Conservation (phyloP, 2,329 filamentous ascomycete genomes). For the Plectosphaerella cucumerina region DNA sequence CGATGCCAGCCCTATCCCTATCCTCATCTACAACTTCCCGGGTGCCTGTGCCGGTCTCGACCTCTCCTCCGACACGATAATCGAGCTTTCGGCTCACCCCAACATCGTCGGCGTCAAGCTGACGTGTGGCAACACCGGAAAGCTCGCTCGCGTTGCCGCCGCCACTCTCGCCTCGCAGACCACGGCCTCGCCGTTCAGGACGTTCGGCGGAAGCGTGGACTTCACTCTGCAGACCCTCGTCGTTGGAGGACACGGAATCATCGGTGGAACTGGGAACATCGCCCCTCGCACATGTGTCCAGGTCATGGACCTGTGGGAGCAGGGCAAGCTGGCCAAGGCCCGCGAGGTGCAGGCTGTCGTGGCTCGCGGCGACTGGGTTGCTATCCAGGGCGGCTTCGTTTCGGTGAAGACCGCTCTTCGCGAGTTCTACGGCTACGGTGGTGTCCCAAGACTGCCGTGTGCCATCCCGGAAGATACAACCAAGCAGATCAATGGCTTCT, state of each 20-base stretch:
- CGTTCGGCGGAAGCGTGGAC: constrained; percentile 69
- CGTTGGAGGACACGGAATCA: constrained; percentile 68
- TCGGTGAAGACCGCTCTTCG: constrained; percentile 64
- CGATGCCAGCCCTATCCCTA: constrained; percentile 56
- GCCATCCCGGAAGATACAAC: background rate
- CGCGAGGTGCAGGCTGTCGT: constrained; percentile 46
- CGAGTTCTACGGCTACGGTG: constrained; percentile 61
- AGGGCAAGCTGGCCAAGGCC: constrained; percentile 56
- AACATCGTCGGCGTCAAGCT: constrained; percentile 68
- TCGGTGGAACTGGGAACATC: constrained; percentile 69
- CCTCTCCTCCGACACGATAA: constrained; percentile 58
- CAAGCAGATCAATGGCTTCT: background rate
- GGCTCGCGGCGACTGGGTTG: constrained; percentile 64
- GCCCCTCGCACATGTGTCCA: constrained; percentile 59
- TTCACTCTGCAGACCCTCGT: constrained; percentile 68
- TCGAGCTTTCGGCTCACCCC: constrained; percentile 54
- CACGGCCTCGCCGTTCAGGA: constrained; percentile 54
- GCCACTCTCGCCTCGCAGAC: constrained; percentile 30
- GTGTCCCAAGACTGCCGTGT: constrained; percentile 13
- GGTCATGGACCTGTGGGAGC: constrained; percentile 53
- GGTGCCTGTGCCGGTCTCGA: constrained; percentile 62
- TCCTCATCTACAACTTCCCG: constrained; percentile 68
- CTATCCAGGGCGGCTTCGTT: constrained; percentile 65
- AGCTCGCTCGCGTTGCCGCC: constrained; percentile 59
- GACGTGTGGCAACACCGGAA: constrained; percentile 67